Conservation (phyloP, 148 eudicot species). For the Fagopyrum tataricum region DNA sequence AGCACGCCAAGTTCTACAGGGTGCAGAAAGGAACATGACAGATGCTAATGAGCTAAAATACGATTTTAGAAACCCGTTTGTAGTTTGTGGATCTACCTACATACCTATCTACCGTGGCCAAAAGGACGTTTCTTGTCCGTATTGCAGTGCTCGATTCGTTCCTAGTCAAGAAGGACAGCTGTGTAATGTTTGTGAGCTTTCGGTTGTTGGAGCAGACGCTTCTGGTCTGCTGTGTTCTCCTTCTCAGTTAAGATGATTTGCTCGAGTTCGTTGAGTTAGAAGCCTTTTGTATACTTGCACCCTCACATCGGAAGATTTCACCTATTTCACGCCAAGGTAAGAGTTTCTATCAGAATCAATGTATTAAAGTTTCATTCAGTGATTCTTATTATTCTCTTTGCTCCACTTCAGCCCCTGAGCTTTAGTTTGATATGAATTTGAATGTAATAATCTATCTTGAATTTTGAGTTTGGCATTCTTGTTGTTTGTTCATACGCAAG, state of each 20-base stretch:
- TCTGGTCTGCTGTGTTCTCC: slow-evolving; percentile 90
- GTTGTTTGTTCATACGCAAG: slow-evolving; percentile 20
- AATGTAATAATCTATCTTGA: slow-evolving; percentile 38
- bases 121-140: slow-evolving; percentile 75
- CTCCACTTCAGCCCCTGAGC: slow-evolving; percentile 8
- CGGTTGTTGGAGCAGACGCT: slow-evolving; percentile 83
- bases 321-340: slow-evolving; percentile 14
- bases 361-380: slow-evolving; percentile 10
- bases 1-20: slow-evolving; percentile 77
- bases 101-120: slow-evolving; percentile 90
- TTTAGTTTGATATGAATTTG: slow-evolving; percentile 22
- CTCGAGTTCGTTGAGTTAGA: neutral
- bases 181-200: slow-evolving; percentile 82
- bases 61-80: slow-evolving; percentile 96
- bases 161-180: slow-evolving; percentile 75
- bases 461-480: slow-evolving; percentile 36
- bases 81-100: slow-evolving; percentile 85
- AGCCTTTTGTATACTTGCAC: slow-evolving; percentile 5
- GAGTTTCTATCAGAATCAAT: slow-evolving; percentile 14
- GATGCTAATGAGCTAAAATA: slow-evolving; percentile 69
- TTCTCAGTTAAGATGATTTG: slow-evolving; percentile 42
- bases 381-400: slow-evolving; percentile 6
- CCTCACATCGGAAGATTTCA: neutral
- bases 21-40: slow-evolving; percentile 77
- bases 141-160: slow-evolving; percentile 70